Evolutionary conservation across 1,284 basidiomycete species (phyloP), one percentile per base, ranked within the genome.

Genomic region (Sphagnurus paluster): DNA sequence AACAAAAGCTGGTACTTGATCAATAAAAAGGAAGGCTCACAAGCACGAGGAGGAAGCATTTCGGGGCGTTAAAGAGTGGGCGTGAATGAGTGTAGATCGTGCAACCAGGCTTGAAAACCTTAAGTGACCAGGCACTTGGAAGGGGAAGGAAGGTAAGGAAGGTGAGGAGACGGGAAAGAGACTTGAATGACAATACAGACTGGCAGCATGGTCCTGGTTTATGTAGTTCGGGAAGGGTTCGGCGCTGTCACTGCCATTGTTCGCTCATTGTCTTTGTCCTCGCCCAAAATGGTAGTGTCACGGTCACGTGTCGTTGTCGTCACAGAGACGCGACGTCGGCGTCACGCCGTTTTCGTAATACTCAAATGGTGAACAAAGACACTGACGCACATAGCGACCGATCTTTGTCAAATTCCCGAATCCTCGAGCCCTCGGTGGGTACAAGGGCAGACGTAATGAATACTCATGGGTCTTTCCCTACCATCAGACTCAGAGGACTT

Each of bases 21-120:
- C 13, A 25, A 28, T n/a, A 32, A 34, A 24, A 43, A 38, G n/a
- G 17, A 3, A 14, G 14, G 51, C 57, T 47, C 38, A 64, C 62
- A 62, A 49, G 60, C 62, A 49, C 62, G 59, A 53, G 55, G 57
- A 39, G 61, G 62, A 38, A 61, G 45, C 61, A 64, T 63, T 40
- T 16, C n/a, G n/a, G n/a, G n/a, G n/a, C n/a, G n/a, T n/a, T n/a
- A n/a, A n/a, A n/a, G n/a, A n/a, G n/a, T n/a, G n/a, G 28, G 7
- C 14, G 14, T 7, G n/a, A 16, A 8, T 33, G 2, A 3, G n/a
- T 16, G 30, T 52, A 37, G 23, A 30, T 32, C 32, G 41, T 38
- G 30, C 33, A 17, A 42, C 20, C 36, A 29, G 37, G 40, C 36
- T 33, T 44, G 14, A 30, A 49, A 33, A 39, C 16, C 26, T 29